phyloP scores from a whole-genome alignment of 1,284 basidiomycete genomes.

The Trichosporon sp. region DNA sequence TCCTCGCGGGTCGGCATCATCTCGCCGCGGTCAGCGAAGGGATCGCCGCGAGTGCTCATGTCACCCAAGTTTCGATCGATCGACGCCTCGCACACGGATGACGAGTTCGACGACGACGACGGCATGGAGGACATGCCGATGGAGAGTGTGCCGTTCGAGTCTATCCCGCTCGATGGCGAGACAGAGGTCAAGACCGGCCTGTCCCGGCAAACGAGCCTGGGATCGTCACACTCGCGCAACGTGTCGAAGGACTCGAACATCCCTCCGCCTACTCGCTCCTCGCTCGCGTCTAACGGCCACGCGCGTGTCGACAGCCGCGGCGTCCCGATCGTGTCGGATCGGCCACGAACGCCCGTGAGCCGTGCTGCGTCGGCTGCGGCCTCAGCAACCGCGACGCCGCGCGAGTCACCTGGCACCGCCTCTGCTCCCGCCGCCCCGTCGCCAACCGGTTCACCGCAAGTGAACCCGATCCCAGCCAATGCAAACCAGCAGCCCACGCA shows the following conservation, averaged over 20 bases:
- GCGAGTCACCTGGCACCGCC: not conserved
- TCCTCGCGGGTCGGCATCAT: conserved; percentile 11
- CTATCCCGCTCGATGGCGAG: conserved; percentile 5
- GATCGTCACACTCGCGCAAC: conserved; percentile 1
- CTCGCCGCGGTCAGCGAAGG: conserved; percentile 4
- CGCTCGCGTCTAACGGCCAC: conserved; percentile 3
- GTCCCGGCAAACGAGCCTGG: not conserved
- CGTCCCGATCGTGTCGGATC: conserved; percentile 3
- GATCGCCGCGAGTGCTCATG: conserved; percentile 10
- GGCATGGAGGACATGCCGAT: conserved; percentile 17
- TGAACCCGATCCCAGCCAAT: conserved; percentile 4
- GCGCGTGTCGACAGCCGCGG: not conserved
- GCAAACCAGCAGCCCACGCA: conserved; percentile 17
- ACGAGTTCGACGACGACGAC: conserved; percentile 6
- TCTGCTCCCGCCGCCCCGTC: not conserved
- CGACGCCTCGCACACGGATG: conserved; percentile 9
- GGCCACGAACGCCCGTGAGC: conserved; percentile 1
- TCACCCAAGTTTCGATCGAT: conserved; percentile 13
- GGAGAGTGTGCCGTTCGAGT: conserved; percentile 7
- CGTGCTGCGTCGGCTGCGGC: not conserved
- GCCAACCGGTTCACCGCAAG: not conserved
- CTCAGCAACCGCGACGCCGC: not conserved
- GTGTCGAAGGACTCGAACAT: not conserved
- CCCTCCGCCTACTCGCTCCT: not conserved
- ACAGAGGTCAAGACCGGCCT: not conserved